Evolutionary conservation across 176 grass and related monocot species (phyloP).

Genomic region (Carex pumila): DNA sequence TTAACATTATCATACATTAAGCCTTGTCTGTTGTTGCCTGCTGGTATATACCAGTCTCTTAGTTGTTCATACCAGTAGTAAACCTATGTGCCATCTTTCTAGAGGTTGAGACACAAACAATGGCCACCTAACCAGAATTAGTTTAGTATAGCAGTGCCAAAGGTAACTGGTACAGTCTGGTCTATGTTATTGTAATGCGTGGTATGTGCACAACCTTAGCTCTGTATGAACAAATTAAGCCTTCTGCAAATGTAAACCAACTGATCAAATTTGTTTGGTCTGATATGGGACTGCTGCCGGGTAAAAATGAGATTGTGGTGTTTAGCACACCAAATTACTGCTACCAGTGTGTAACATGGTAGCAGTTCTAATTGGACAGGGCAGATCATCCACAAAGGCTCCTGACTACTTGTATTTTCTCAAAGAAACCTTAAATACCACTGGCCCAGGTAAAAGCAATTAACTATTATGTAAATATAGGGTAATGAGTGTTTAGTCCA

Average conservation of each 20-base stretch:
- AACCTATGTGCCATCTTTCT: background rate
- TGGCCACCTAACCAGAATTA: background rate
- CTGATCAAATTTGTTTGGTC: background rate
- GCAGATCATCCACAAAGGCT: constrained; percentile 40
- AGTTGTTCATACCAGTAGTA: background rate
- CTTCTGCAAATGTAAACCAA: background rate
- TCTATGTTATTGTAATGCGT: background rate
- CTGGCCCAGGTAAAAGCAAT: background rate
- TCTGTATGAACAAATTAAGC: background rate
- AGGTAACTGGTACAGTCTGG: background rate
- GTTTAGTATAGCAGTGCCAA: background rate
- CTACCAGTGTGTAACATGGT: constrained; percentile 62
- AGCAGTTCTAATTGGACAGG: constrained; percentile 46
- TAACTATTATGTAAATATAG: background rate
- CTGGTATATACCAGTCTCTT: background rate
- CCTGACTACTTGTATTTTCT: constrained; percentile 53
- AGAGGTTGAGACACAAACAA: background rate
- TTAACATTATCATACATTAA: background rate
- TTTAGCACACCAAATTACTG: constrained; percentile 69
- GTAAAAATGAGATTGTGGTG: constrained; percentile 63
- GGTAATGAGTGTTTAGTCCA: background rate
- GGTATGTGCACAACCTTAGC: background rate
- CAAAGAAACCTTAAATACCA: background rate
- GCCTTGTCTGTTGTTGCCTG: background rate
- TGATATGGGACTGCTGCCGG: constrained; percentile 27